Evolutionary conservation across 495 filamentous ascomycete genomes (phyloP), one percentile per base, ranked within the genome.

Genomic region (Trichodelitschia bisporula): DNA sequence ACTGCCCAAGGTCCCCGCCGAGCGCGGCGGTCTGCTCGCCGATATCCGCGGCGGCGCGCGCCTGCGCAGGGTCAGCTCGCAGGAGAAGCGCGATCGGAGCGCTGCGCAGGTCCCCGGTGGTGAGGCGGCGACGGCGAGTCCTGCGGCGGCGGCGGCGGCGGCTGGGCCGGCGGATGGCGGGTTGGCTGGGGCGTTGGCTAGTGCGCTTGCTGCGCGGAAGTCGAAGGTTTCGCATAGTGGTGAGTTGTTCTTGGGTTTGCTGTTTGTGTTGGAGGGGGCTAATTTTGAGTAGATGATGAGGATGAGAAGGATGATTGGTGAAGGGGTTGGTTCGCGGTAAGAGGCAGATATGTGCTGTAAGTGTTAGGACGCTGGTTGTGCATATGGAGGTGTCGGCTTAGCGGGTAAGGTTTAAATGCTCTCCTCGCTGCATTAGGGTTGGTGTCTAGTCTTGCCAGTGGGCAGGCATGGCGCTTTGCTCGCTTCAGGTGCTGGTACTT

Each of bases 211-310:
- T 35, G 68, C 66, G 54, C 57, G 82, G 53, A 90, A 90, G 55
- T 63, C 74, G 53, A 84, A 82, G 58, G 82, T 90, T 44, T 72
- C 75, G 47, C 64, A 69, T 45, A 86, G 77, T 56, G 82, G 82
- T 93, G 72, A 64, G 21, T 24, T 24, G 21, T 24, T 24, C 6
- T 24, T 24, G 21, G 21, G n/a, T 24, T 6, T n/a, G 6, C 21
- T 6, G 6, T 24, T 24, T 24, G 21, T 24, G 21, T 24, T 6
- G n/a, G n/a, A n/a, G n/a, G n/a, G n/a, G n/a, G n/a, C n/a, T n/a
- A n/a, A n/a, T n/a, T n/a, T 6, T 24, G 6, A 6, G 21, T n/a
- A 24, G 21, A 24, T 24, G 21, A 24, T n/a, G 21, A 24, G 21
- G 21, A 24, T n/a, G 21, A 24, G 6, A 24, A 24, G n/a, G 21